Percentiles rank a stretch among this genome's conserved stretches.
These are phyloP conservation scores for Leishmania arabica DNA, from an alignment of 208 protist species.

Conservation along the genomic window DNA sequence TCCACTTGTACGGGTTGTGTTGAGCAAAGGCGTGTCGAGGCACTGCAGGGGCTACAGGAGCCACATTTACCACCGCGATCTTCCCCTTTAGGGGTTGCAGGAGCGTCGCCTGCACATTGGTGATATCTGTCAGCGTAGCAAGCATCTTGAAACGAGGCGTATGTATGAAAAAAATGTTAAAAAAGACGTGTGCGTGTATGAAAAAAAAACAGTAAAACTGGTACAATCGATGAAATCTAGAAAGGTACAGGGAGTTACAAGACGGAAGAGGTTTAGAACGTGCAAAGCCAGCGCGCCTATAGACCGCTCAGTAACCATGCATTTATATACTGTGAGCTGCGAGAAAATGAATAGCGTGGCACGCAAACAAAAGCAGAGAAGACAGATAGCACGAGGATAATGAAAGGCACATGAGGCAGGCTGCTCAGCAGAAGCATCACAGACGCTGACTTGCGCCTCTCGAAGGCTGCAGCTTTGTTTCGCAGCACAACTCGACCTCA, in stretches of 20 bases:
- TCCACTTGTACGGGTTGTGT: constrained; percentile 79
- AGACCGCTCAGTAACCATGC: background rate
- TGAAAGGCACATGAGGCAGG: background rate
- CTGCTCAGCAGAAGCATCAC: background rate
- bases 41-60: background rate
- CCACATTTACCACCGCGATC: background rate
- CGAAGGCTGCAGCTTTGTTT: background rate
- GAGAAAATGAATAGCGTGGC: background rate
- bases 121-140: constrained; percentile 71
- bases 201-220: constrained; percentile 7
- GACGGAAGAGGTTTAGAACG: background rate
- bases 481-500: background rate
- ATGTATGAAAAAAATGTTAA: constrained; percentile 24
- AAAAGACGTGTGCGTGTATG: constrained; percentile 11
- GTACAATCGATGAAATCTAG: constrained; percentile 2
- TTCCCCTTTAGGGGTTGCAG: constrained; percentile 23
- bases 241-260: background rate
- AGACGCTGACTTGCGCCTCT: background rate
- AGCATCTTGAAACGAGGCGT: constrained; percentile 18
- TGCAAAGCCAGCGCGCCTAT: background rate
- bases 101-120: constrained; percentile 50
- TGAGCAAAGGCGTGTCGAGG: constrained; percentile 5
- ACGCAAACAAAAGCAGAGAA: background rate
- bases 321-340: background rate
- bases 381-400: background rate